Evolutionary conservation across 129 eudicot genomes (phyloP), one percentile per base, ranked within the genome.

Genomic region (Cynara cardunculus): DNA sequence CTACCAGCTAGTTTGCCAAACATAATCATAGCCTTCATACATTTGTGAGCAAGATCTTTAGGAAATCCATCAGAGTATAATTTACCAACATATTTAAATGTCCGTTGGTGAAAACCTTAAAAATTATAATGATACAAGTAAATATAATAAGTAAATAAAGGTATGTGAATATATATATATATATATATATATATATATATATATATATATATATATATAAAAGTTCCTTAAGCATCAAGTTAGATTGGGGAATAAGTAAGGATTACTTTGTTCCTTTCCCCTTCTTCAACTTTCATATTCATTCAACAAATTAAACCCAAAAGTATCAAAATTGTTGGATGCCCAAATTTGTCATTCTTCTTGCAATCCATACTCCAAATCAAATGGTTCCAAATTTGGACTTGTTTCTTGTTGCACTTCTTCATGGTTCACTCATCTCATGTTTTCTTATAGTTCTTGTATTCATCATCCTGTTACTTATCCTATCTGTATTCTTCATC

Each of bases 381-480:
- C 12, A 73, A 75, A 71, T 88, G 92, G 77, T 88, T 69, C 87
- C 88, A 78, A 87, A 84, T 72, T 22, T 89, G 25, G 91, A 91
- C 79, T 78, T 91, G 27, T 77, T 91, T 76, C 90, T 91, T 78
- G 80, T 89, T 35, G 84, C 91, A 44, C 90, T 90, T 79, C 87
- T 90, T 35, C 92, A 88, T 75, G 87, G 89, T 68, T 86, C 92
- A 32, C 73, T 88, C 68, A 85, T 88, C 71, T 88, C 92, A 73
- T 69, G 83, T 82, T 70, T 86, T 86, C 85, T 90, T 44, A 84
- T 90, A 6, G 28, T 91, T 64, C 76, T 86, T 32, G 30, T 87
- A 66, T 81, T 87, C 76, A 22, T 81, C 34, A 84, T 91, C 31
- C 59, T 86, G 41, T 22, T 85, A 64, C 76, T 77, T 61, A 76